These are phyloP conservation scores for Oenanthe sinensis DNA, from an alignment of 129 eudicot species.

Conservation along the genomic window DNA sequence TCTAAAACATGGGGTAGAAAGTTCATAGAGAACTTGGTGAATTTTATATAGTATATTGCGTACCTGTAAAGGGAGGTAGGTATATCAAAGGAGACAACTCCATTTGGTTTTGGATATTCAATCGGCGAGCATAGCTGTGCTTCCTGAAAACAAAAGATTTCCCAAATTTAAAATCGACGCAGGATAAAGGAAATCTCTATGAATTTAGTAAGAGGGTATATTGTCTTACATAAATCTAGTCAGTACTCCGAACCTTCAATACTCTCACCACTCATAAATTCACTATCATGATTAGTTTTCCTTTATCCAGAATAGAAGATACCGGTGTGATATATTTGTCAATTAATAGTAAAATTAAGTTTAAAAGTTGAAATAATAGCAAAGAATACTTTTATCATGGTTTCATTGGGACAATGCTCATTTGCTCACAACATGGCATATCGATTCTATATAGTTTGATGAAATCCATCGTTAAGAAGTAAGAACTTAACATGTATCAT, in stretches of 20 bases:
- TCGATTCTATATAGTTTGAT: background rate
- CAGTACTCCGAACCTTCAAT: background rate
- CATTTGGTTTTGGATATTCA: conserved; percentile 90
- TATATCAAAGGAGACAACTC: conserved; percentile 75
- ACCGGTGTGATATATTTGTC: background rate
- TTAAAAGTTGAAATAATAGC: background rate
- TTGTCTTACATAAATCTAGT: background rate
- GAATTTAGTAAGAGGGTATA: background rate
- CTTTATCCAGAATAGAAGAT: background rate
- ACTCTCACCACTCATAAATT: background rate
- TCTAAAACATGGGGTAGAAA: background rate
- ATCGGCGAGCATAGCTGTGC: conserved; percentile 56
- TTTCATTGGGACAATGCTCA: background rate
- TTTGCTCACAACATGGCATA: background rate
- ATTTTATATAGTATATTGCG: conserved; percentile 1
- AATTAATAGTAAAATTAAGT: background rate
- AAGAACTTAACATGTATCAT: background rate
- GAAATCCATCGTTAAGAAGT: background rate
- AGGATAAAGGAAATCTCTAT: background rate
- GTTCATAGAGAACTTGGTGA: background rate
- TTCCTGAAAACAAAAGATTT: conserved; percentile 40
- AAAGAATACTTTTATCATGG: background rate
- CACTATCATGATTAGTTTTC: background rate
- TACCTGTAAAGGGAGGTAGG: conserved; percentile 89
- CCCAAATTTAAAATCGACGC: background rate